Base-by-base conservation (phyloP, 495 filamentous ascomycete genomes). In the Astrothelium subdiscretum region DNA sequence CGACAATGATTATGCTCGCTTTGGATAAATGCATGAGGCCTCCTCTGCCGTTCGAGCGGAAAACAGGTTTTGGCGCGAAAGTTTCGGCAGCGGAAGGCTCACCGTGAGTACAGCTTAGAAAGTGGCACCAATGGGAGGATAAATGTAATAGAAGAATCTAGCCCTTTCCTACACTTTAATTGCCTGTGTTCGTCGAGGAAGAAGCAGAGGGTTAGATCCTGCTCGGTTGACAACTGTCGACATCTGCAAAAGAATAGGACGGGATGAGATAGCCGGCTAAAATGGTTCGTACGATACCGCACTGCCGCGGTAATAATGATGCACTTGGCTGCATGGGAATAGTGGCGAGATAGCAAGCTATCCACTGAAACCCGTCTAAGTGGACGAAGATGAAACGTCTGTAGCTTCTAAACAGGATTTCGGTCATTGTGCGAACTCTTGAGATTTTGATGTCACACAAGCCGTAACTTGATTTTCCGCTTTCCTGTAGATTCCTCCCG, bases 401-500 rank as follows among this genome's bases (percentile, higher is more conserved):
- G 8, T 6, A 54, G 22, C 48, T 6, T 27, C 6, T 27, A 54
- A 54, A 54, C 48, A 26, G 48, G 48, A 27, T 54, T 8, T 27
- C 2, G n/a, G 20, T 24, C 29, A 4, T 54, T 29, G 4, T 20
- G 20, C 5, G 48, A 54, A 3, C 15, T n/a, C 12, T 27, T 10
- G 6, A n/a, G 15, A 5, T 29, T 29, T 26, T 10, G 20, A 24
- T 5, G 22, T 54, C 68, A 75, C 31, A 89, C 70, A 69, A 92
- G 72, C 71, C 82, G 81, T 77, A 92, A 77, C 78, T 83, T 88
- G 15, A 90, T 83, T 68, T 88, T 91, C 67, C 94, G 84, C 83
- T 99, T 99, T 58, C 95, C 95, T 20, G 91, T 96, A 32, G 82
- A 83, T 77, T 94, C 89, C 71, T 97, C 95, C 80, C 89, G 89